Evolutionary conservation across 2,329 filamentous ascomycete species (phyloP).

Genomic region (Aspergillus pseudotamarii): DNA sequence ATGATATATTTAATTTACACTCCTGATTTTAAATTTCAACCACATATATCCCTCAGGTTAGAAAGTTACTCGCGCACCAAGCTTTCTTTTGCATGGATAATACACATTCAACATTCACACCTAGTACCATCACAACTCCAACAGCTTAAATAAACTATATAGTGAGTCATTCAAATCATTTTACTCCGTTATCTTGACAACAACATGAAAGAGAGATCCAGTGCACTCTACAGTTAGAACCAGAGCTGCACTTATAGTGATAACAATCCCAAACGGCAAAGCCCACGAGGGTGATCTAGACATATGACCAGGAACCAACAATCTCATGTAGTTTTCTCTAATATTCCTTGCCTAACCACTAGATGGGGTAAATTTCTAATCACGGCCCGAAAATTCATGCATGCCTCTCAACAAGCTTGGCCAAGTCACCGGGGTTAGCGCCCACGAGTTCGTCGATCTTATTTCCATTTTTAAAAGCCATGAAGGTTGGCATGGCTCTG

Average conservation of each 20-base stretch:
- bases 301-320: not conserved
- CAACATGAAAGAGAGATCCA: not conserved
- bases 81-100: no score
- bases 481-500: not conserved
- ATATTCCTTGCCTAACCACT: not conserved
- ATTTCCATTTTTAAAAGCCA: accelerated
- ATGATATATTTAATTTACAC: no score
- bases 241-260: not conserved
- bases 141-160: no score
- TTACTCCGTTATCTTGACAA: no score
- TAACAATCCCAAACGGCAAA: not conserved
- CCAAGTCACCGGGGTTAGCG: accelerated
- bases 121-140: no score
- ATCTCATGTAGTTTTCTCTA: not conserved
- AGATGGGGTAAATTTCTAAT: not conserved
- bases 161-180: no score
- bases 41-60: no score
- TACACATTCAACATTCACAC: no score
- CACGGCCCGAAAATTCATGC: not conserved
- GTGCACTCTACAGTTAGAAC: not conserved
- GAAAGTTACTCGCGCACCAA: no score
- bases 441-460: not conserved
- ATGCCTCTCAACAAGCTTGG: accelerated
- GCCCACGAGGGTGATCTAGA: not conserved
- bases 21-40: no score